Evolutionary conservation across 2,329 filamentous ascomycete genomes (phyloP), one percentile per base, ranked within the genome.

Genomic region (Bertia moriformis): DNA sequence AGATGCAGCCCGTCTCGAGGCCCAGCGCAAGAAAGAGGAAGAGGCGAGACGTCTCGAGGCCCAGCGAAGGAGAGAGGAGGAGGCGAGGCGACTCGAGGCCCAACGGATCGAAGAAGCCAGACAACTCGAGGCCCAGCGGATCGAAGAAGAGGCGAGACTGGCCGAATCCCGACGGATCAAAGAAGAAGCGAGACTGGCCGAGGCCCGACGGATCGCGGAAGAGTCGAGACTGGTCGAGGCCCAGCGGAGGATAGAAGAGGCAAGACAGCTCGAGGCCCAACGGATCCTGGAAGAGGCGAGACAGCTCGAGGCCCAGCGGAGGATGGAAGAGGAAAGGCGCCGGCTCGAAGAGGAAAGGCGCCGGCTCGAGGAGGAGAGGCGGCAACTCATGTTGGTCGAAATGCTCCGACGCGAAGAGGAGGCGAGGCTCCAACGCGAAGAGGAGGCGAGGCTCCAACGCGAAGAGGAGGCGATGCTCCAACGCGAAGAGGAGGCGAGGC

Each of bases 301-400:
- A 36, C n/a, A 13, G n/a, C n/a, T 36, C 33, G 59, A 58, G 38
- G 56, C 32, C 50, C 52, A 19, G 45, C 53, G 44, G 40, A 50
- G 48, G 12, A 54, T 54, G 3, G 48, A 62, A 24, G 50, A 54
- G 40, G 53, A 51, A 40, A 46, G 46, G n/a, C 48, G 53, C 14
- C 52, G 51, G 35, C 40, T 45, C 40, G 56, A 55, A 47, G 62
- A 58, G 39, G 57, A 58, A 40, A 49, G 52, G 40, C 50, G 50
- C 7, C 44, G 58, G 19, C 45, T 45, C 36, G 46, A 47, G 19
- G n/a, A n/a, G n/a, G n/a, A n/a, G n/a, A n/a, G n/a, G n/a, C n/a
- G n/a, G n/a, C n/a, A n/a, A n/a, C n/a, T n/a, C n/a, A n/a, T n/a
- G n/a, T n/a, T n/a, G n/a, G 43, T 41, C 22, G n/a, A 29, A 29